Percentiles rank a stretch among this genome's conserved stretches.
These are phyloP conservation scores for Theileria sp. DNA, from an alignment of 169 alveolate genomes.

Conservation along the genomic window DNA sequence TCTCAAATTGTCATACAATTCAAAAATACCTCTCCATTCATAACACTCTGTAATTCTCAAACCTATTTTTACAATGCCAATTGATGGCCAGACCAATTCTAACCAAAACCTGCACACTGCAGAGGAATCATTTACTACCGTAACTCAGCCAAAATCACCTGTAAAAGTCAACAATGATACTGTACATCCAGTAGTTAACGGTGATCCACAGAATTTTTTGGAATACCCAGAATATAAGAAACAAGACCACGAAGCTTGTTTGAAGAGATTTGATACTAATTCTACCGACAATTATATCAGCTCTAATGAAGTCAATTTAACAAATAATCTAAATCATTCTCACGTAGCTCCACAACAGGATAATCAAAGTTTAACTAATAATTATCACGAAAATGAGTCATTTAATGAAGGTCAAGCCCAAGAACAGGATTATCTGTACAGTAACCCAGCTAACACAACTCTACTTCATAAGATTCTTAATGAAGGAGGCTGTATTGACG, in stretches of 20 bases:
- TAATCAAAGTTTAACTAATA: neutral
- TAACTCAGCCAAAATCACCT: neutral
- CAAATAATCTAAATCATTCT: neutral
- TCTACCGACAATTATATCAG: neutral
- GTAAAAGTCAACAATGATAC: neutral
- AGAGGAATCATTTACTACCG: neutral
- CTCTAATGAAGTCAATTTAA: neutral
- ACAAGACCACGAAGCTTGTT: neutral
- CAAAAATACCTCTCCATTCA: neutral
- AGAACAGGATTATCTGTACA: neutral
- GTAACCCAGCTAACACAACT: conserved; percentile 10
- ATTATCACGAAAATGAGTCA: neutral
- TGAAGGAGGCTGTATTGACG: conserved; percentile 40
- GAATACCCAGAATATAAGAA: neutral
- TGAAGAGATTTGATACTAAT: neutral
- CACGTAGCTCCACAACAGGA: neutral
- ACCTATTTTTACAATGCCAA: neutral
- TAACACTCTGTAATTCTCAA: neutral
- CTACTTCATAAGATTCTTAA: conserved; percentile 44
- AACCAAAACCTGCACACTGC: neutral
- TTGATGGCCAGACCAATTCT: neutral
- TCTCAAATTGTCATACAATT: neutral
- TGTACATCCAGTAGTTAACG: neutral
- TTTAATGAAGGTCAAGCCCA: neutral
- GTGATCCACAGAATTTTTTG: neutral